Evolutionary conservation across 148 eudicot species (phyloP).

Genomic region (Suaeda aralocaspica): DNA sequence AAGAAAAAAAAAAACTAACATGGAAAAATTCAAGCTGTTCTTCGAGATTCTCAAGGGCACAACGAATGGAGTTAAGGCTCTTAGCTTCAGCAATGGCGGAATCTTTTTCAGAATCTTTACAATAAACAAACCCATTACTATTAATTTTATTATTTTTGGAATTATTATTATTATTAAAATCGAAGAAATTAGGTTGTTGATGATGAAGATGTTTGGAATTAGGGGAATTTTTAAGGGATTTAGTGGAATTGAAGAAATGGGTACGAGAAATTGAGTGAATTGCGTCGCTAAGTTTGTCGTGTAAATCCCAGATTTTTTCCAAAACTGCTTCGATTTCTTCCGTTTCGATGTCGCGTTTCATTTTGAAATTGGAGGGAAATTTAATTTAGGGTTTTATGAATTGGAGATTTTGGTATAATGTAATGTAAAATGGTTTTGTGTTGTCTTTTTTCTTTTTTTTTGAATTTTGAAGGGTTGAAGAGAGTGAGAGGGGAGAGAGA

Average conservation of each 20-base stretch:
- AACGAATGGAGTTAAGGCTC: conserved; percentile 75
- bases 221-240: conserved; percentile 29
- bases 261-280: conserved; percentile 74
- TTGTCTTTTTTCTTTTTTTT: no score
- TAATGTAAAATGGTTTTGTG: no score
- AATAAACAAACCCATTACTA: conserved; percentile 51
- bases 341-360: conserved; percentile 62
- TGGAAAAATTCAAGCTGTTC: conserved; percentile 90
- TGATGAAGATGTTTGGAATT: background rate
- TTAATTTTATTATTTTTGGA: conserved; percentile 4
- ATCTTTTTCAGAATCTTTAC: conserved; percentile 59
- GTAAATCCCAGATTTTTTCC: conserved; percentile 87
- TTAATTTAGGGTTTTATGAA: background rate
- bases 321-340: conserved; percentile 67
- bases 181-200: conserved; percentile 13
- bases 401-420: background rate
- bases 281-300: conserved; percentile 93
- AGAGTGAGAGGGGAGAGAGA: no score
- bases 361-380: conserved; percentile 27
- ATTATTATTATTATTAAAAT: no score
- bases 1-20: conserved; percentile 37
- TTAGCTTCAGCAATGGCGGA: conserved; percentile 70
- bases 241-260: conserved; percentile 62
- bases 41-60: conserved; percentile 86
- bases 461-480: background rate